phyloP scores from a whole-genome alignment of 257 asterid genomes.

The Nyctanthes arbortristis region DNA sequence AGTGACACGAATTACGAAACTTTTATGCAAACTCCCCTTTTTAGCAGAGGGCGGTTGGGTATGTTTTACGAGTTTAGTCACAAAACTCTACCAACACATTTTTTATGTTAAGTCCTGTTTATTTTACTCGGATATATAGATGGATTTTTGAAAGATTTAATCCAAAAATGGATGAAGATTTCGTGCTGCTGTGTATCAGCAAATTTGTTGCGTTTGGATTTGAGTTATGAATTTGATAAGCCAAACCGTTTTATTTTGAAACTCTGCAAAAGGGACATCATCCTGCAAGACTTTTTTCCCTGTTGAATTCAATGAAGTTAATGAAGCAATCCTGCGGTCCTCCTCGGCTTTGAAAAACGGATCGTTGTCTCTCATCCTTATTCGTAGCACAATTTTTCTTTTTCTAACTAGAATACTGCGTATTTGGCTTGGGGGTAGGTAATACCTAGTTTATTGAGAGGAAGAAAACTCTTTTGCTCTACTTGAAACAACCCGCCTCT shows the following conservation, averaged over 20 bases:
- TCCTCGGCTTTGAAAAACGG: background rate
- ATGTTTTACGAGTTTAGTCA: slow-evolving; percentile 2
- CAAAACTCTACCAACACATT: background rate
- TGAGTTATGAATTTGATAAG: slow-evolving; percentile 6
- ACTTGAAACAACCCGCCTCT: too few species aligned
- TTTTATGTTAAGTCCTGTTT: too few species aligned
- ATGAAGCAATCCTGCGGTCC: background rate
- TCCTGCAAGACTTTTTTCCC: background rate
- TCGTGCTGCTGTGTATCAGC: slow-evolving; percentile 9
- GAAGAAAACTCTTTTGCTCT: too few species aligned
- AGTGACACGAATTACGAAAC: slow-evolving; percentile 50
- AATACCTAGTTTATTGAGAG: too few species aligned
- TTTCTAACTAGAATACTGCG: too few species aligned
- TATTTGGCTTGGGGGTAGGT: too few species aligned
- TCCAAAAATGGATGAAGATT: background rate
- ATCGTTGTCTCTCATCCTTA: too few species aligned
- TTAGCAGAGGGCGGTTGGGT: slow-evolving; percentile 26
- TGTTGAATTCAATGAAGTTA: background rate
- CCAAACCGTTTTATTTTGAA: background rate
- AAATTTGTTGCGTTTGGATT: background rate
- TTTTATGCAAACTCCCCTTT: background rate
- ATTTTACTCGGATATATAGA: too few species aligned
- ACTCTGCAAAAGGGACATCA: background rate
- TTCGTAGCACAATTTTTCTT: too few species aligned
- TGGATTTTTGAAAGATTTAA: background rate